These are phyloP conservation scores for Suillus sp. DNA, from an alignment of 768 basidiomycete genomes.

Conservation along the genomic window DNA sequence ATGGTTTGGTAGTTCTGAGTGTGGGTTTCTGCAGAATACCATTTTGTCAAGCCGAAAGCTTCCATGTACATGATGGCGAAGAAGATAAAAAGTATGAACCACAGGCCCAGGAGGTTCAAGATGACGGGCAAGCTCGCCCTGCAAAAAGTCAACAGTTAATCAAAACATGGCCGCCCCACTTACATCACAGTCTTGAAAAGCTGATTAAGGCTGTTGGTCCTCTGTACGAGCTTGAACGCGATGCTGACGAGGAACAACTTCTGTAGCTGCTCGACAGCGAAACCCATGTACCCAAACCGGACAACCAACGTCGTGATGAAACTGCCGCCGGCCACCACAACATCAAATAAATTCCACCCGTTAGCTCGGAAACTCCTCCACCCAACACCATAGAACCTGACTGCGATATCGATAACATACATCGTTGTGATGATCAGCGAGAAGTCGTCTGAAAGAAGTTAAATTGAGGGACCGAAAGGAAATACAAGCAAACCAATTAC, in stretches of 20 bases:
- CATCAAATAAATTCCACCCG: constrained; percentile 94
- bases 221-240: constrained; percentile 91
- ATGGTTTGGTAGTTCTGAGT: constrained; percentile 81
- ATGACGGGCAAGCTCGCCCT: constrained; percentile 89
- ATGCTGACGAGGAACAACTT: constrained; percentile 93
- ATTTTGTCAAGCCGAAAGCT: constrained; percentile 89
- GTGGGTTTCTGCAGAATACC: constrained; percentile 67
- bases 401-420: constrained; percentile 74
- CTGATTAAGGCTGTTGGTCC: constrained; percentile 86
- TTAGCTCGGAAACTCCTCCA: constrained; percentile 83
- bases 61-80: constrained; percentile 88
- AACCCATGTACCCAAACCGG: constrained; percentile 51
- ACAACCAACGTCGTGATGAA: constrained; percentile 81
- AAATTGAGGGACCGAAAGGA: constrained; percentile 17
- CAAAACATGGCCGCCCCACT: constrained; percentile 32
- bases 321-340: constrained; percentile 77
- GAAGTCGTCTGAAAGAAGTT: constrained; percentile 57
- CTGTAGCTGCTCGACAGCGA: constrained; percentile 66
- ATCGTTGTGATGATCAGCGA: constrained; percentile 73
- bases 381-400: constrained; percentile 85
- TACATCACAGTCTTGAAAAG: constrained; percentile 96
- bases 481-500: constrained; percentile 21
- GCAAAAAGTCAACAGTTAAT: constrained; percentile 11
- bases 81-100: constrained; percentile 90
- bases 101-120: constrained; percentile 79